Evolutionary conservation across 345 rosid species (phyloP), one percentile per base, ranked within the genome.

Genomic region (Erysimum cheiranthoides): DNA sequence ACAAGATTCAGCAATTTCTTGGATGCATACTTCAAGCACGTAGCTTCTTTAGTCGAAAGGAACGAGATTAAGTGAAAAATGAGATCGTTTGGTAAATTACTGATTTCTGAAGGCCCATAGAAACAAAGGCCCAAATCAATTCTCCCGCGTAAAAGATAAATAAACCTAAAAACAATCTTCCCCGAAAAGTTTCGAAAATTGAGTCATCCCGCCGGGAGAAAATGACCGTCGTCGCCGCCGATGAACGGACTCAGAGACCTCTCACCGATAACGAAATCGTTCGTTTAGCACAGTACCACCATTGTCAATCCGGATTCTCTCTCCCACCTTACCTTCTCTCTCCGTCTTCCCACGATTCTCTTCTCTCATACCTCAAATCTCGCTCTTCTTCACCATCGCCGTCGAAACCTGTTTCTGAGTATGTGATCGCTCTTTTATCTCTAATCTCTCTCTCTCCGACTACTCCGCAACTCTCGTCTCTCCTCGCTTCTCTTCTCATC

Each of bases 401-500:
- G 31, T 89, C 97, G 9, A 68, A 73, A 39, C 77, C 89, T 27
- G 85, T 86, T 25, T 81, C 85, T 42, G 93, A 92, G 18, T 92
- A 92, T 70, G 69, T 81, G 0, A 45, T 80, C 52, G 74, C 96
- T 69, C 89, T 89, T 14, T 83, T 92, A 25, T 86, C 89, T 14
- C 82, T 92, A 74, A 78, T 92, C 10, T 87, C 87, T 10, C 79
- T 85, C 16, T 84, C 89, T 46, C 93, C 89, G 0, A 61, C 73
- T 21, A 69, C 81, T 40, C 84, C 90, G 7, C 11, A 78, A 3
- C 76, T 88, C 59, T 71, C 86, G 6, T 79, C 90, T 18, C 89
- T 89, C 34, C 85, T 92, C 27, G 82, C 92, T 5, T 86, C 92
- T 14, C 82, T 92, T 42, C 92, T 92, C 51, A 57, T 84, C 80